A percentile compares a stretch with the other conserved stretches of the same genome.
Conservation (phyloP, 2,329 filamentous ascomycete genomes). For the Xylariomycetidae sp. region DNA sequence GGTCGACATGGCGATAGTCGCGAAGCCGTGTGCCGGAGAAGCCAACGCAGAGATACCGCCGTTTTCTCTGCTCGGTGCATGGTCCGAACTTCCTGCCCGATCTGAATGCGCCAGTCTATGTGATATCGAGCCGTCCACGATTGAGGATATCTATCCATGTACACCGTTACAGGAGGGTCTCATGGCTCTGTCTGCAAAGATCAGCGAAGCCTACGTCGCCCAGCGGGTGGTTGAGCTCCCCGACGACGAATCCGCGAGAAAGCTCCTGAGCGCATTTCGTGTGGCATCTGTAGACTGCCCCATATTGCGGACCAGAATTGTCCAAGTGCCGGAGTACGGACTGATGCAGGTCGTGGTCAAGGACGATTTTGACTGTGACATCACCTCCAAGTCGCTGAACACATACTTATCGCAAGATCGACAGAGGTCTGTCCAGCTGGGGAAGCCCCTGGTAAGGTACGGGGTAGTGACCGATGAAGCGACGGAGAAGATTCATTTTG, state of each 20-base stretch:
- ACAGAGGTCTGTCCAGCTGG: slow-evolving; percentile 37
- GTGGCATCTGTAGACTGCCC: slow-evolving; percentile 30
- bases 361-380: slow-evolving; percentile 29
- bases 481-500: slow-evolving; percentile 35
- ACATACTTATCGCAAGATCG: slow-evolving; percentile 38
- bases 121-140: slow-evolving; percentile 24
- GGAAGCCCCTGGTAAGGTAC: slow-evolving; percentile 41
- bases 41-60: slow-evolving; percentile 22
- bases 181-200: slow-evolving; percentile 47
- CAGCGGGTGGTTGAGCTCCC: slow-evolving; percentile 41
- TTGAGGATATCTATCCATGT: slow-evolving; percentile 52
- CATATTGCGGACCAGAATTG: slow-evolving; percentile 45
- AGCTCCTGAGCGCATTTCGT: slow-evolving; percentile 40
- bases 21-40: slow-evolving; percentile 21
- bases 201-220: slow-evolving; percentile 48
- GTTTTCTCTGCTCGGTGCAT: slow-evolving; percentile 37
- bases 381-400: slow-evolving; percentile 29
- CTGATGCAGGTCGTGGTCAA: slow-evolving; percentile 44
- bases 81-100: slow-evolving; percentile 29
- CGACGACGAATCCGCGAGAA: slow-evolving; percentile 29
- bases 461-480: slow-evolving; percentile 32
- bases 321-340: slow-evolving; percentile 39
- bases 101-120: slow-evolving; percentile 37
- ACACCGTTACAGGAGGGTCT: slow-evolving; percentile 51
- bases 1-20: slow-evolving; percentile 37